Conservation (phyloP, 2,329 filamentous ascomycete species). For the Oidium heveae region DNA sequence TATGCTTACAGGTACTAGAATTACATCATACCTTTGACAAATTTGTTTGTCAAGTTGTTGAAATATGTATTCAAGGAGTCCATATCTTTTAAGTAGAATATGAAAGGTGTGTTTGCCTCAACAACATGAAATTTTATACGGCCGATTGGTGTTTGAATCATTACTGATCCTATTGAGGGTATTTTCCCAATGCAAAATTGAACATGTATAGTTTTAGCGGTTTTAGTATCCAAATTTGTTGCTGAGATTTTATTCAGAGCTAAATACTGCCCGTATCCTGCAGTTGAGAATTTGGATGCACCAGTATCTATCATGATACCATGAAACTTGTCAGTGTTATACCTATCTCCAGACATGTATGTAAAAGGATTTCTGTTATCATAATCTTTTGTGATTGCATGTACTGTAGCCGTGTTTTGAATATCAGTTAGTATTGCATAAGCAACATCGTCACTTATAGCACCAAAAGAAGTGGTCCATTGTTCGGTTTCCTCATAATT, state of each 20-base stretch:
- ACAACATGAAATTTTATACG: background rate
- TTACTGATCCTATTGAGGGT: background rate
- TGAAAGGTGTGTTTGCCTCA: background rate
- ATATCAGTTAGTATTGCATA: background rate
- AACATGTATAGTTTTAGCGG: background rate
- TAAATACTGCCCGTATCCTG: background rate
- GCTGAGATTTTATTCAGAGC: background rate
- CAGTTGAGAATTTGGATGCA: background rate
- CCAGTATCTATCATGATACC: background rate
- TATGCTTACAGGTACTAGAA: too few relatives aligned
- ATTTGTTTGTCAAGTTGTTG: background rate
- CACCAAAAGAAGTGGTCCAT: background rate
- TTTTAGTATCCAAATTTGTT: background rate
- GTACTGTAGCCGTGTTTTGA: background rate
- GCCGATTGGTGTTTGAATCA: background rate
- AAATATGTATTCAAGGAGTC: background rate
- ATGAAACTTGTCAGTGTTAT: background rate
- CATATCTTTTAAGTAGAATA: background rate
- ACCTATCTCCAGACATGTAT: background rate
- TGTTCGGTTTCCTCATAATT: background rate
- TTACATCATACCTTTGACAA: too few relatives aligned
- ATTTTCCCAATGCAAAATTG: background rate
- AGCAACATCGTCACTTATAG: background rate
- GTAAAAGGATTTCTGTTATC: too few relatives aligned
- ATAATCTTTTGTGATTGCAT: background rate